Evolutionary conservation across 495 filamentous ascomycete genomes (phyloP).

Genomic region (Aspergillus incahuasiensis): DNA sequence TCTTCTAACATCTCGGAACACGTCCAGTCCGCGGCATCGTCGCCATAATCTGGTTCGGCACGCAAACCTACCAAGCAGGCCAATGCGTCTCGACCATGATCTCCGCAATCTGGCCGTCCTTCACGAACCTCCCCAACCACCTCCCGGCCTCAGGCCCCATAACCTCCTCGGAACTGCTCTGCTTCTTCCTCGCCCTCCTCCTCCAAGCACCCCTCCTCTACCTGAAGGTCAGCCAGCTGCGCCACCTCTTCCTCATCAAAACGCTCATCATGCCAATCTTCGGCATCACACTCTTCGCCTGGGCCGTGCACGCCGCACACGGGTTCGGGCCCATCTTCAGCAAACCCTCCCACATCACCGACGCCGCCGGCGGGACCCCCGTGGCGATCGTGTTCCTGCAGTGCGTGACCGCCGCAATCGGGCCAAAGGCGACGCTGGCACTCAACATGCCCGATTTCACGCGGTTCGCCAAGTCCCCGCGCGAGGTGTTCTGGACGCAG

Average conservation of each 20-base stretch:
- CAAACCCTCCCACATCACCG: slow-evolving; percentile 18
- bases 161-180: slow-evolving; percentile 43
- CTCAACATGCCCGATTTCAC: slow-evolving; percentile 59
- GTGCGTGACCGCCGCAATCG: slow-evolving; percentile 22
- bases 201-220: slow-evolving; percentile 38
- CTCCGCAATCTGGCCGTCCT: slow-evolving; percentile 55
- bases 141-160: slow-evolving; percentile 40
- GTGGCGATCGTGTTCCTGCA: slow-evolving; percentile 22
- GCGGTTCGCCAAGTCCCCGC: slow-evolving; percentile 48
- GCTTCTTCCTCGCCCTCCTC: slow-evolving; percentile 48
- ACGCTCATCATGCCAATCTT: slow-evolving; percentile 47
- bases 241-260: slow-evolving; percentile 59
- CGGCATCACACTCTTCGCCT: slow-evolving; percentile 50
- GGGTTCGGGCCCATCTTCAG: slow-evolving; percentile 33
- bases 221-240: slow-evolving; percentile 53
- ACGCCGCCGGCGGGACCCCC: slow-evolving; percentile 20
- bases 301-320: slow-evolving; percentile 41
- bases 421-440: slow-evolving; percentile 32
- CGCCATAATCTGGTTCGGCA: slow-evolving; percentile 20
- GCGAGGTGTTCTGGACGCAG: slow-evolving; percentile 50
- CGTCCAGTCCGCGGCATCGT: slow-evolving; percentile 26
- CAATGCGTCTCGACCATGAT: slow-evolving; percentile 50
- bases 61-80: slow-evolving; percentile 42
- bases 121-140: slow-evolving; percentile 47
- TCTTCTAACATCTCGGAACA: neutral